A percentile compares a stretch with the other conserved stretches of the same genome.
phyloP scores from a whole-genome alignment of 2,329 filamentous ascomycete genomes.

The Beauveria sp. region DNA sequence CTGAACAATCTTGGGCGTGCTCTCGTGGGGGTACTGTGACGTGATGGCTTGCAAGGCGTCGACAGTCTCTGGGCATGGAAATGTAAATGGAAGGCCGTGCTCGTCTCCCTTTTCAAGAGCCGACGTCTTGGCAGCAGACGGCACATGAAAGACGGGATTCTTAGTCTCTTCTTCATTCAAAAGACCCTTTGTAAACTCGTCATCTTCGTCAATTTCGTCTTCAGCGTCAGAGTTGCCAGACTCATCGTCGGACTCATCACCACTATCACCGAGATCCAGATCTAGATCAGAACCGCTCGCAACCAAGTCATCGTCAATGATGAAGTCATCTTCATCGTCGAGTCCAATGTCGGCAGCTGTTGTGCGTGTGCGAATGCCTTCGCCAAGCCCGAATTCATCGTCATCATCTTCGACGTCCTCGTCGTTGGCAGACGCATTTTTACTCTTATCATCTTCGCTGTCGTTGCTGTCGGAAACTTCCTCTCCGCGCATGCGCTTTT shows the following conservation, averaged over 20 bases:
- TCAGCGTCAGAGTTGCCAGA: constrained; percentile 33
- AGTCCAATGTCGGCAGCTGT: constrained; percentile 61
- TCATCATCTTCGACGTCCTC: constrained; percentile 41
- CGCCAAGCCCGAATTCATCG: constrained; percentile 53
- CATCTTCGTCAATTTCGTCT: constrained; percentile 36
- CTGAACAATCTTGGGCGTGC: constrained; percentile 73
- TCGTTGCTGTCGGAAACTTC: constrained; percentile 60
- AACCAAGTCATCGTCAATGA: constrained; percentile 82
- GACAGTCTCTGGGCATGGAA: constrained; percentile 74
- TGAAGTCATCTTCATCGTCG: constrained; percentile 90
- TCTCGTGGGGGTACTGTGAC: constrained; percentile 51
- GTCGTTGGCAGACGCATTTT: constrained; percentile 30
- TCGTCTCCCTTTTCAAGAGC: constrained; percentile 35
- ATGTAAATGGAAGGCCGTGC: constrained; percentile 69
- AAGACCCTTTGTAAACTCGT: constrained; percentile 67
- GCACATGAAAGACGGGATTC: constrained; percentile 42
- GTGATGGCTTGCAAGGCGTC: constrained; percentile 64
- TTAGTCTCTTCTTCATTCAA: constrained; percentile 51
- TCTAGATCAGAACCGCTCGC: constrained; percentile 70
- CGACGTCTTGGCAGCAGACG: constrained; percentile 33
- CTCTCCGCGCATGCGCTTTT: constrained; percentile 82
- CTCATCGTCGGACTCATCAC: constrained; percentile 44
- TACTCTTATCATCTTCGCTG: constrained; percentile 33
- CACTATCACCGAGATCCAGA: constrained; percentile 48
- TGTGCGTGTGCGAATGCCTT: constrained; percentile 48